Percentiles rank a stretch among this genome's conserved stretches.
Evolutionary conservation across 805 yeast species (phyloP).

Genomic region (Starmerella powellii): DNA sequence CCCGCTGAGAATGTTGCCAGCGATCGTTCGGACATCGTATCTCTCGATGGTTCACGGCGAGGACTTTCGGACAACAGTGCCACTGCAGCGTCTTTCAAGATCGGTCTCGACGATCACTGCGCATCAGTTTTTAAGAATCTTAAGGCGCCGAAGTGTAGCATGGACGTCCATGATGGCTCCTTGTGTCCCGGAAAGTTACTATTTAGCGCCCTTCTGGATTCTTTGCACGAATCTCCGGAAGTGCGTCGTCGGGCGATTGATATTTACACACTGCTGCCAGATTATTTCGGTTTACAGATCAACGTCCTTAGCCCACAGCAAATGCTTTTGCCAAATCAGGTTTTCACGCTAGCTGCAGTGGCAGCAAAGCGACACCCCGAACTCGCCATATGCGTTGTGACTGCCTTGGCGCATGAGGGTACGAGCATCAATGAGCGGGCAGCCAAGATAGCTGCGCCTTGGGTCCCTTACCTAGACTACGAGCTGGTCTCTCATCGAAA

Average conservation of each 20-base stretch:
- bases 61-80: too few species aligned
- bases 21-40: not conserved
- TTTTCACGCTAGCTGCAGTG: not conserved
- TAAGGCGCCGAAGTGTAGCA: not conserved
- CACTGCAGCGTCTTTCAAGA: too few species aligned
- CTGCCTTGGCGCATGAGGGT: not conserved
- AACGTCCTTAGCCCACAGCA: constrained; percentile 6
- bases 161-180: not conserved
- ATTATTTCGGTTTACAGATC: constrained; percentile 4
- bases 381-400: constrained; percentile 3
- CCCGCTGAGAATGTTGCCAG: not conserved
- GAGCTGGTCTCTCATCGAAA: not conserved
- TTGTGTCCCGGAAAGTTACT: constrained; percentile 10
- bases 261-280: constrained; percentile 10
- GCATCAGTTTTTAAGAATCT: too few species aligned
- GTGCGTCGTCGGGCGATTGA: constrained; percentile 10
- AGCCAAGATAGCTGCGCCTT: constrained; percentile 10
- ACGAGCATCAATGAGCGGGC: constrained; percentile 2
- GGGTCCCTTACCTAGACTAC: constrained; percentile 4
- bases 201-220: constrained; percentile 9
- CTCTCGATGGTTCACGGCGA: too few species aligned
- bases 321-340: constrained; percentile 1
- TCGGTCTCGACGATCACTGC: too few species aligned
- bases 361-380: constrained; percentile 11
- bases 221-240: not conserved